These are phyloP conservation scores for Buxus sempervirens DNA, from an alignment of 164 flowering plant species.

Conservation along the genomic window DNA sequence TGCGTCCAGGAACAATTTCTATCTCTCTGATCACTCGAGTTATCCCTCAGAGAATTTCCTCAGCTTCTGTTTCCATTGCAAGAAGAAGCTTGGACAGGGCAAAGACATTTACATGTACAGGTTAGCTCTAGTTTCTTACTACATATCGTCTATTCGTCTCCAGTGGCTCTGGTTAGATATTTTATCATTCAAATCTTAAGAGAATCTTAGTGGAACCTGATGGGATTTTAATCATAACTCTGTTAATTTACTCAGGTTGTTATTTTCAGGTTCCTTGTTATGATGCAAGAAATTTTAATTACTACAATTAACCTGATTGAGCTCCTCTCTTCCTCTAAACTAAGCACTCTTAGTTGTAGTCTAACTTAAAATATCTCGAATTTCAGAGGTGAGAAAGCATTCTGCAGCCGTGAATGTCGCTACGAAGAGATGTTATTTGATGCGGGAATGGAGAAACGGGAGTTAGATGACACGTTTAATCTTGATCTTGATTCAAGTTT, in stretches of 20 bases:
- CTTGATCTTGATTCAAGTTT: slow-evolving; percentile 16
- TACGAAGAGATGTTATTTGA: slow-evolving; percentile 61
- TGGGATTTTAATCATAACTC: too few relatives aligned
- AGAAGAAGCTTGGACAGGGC: slow-evolving; percentile 66
- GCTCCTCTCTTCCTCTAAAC: not conserved
- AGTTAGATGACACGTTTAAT: slow-evolving; percentile 18
- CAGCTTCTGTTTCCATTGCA: slow-evolving; percentile 68
- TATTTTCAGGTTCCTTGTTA: not conserved
- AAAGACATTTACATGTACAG: slow-evolving; percentile 90
- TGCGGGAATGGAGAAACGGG: slow-evolving; percentile 43
- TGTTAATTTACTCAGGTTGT: too few relatives aligned
- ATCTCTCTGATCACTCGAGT: slow-evolving; percentile 8
- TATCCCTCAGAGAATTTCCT: slow-evolving; percentile 56
- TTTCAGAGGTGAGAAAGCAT: slow-evolving; percentile 84
- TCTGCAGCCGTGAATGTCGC: slow-evolving; percentile 87
- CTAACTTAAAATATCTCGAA: not conserved
- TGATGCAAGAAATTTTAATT: too few relatives aligned
- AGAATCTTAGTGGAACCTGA: too few relatives aligned
- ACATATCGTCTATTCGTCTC: not conserved
- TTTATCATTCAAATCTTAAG: too few relatives aligned
- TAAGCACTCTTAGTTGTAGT: not conserved
- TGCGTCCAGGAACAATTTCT: slow-evolving; percentile 18
- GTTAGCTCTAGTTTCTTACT: slow-evolving; percentile 27
- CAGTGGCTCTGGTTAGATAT: too few relatives aligned
- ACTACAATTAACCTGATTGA: not conserved